phyloP scores from a whole-genome alignment of 106 monocot genomes.

The Platanthera zijinensis region DNA sequence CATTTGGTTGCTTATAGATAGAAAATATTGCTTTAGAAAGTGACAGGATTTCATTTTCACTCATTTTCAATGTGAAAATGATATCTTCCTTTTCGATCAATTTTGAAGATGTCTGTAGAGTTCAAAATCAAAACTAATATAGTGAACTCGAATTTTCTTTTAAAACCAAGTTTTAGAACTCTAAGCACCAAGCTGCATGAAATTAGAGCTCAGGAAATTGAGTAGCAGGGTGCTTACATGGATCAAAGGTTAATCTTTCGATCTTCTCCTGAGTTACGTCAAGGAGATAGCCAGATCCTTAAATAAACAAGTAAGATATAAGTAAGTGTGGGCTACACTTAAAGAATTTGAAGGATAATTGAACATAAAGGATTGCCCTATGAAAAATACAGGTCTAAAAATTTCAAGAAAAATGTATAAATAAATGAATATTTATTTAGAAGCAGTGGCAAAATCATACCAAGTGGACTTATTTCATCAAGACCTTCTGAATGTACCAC shows the following conservation, averaged over 20 bases:
- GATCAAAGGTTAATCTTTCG: conserved; percentile 61
- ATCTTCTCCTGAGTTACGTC: conserved; percentile 75
- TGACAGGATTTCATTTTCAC: not conserved
- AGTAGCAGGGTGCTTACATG: conserved; percentile 38
- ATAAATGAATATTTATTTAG: not conserved
- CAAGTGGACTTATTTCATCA: conserved; percentile 99
- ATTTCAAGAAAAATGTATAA: not conserved
- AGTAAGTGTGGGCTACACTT: no score
- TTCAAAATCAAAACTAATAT: no score
- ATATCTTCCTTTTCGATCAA: not conserved
- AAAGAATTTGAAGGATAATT: not conserved
- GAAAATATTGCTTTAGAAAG: no score
- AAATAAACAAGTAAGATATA: not conserved
- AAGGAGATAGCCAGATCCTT: conserved; percentile 85
- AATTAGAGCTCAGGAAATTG: not conserved
- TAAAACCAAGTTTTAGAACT: no score
- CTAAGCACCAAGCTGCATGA: not conserved
- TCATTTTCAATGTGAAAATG: not conserved
- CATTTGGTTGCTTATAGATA: no score
- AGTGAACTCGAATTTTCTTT: no score
- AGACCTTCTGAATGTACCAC: conserved; percentile 92
- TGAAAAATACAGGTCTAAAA: not conserved
- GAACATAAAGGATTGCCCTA: not conserved
- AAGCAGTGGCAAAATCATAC: conserved; percentile 26
- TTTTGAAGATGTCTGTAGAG: no score